Percentiles rank a stretch among this genome's conserved stretches.
Evolutionary conservation across 116 monocot species (phyloP).

Genomic region (Papilionanthe hybrid): DNA sequence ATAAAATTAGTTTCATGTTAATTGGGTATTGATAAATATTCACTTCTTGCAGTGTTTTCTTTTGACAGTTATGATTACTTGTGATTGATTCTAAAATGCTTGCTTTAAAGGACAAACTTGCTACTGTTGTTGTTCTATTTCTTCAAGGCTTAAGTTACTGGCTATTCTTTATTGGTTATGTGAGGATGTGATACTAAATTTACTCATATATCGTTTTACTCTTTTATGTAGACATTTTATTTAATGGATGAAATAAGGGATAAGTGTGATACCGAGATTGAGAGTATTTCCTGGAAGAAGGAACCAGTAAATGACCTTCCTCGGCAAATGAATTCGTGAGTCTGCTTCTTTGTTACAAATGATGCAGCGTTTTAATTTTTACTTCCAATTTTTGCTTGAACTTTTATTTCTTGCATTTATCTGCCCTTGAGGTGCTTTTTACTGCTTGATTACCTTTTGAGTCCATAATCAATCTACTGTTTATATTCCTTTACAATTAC

Average conservation of each 20-base stretch:
- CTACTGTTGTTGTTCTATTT: not conserved
- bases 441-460: not conserved
- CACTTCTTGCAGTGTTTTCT: too few relatives aligned
- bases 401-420: not conserved
- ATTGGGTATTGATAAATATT: too few relatives aligned
- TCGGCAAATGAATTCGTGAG: constrained; percentile 36
- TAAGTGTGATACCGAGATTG: constrained; percentile 31
- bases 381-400: not conserved
- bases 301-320: constrained; percentile 38
- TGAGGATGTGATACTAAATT: not conserved
- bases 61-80: too few relatives aligned
- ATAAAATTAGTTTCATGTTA: too few relatives aligned
- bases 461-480: not conserved
- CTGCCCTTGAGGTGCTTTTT: not conserved
- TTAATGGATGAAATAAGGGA: constrained; percentile 40
- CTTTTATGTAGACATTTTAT: constrained; percentile 27
- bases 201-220: not conserved
- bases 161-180: not conserved
- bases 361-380: not conserved
- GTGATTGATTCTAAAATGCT: not conserved
- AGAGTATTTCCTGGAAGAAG: constrained; percentile 34
- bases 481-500: not conserved
- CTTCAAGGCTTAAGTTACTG: not conserved
- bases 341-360: not conserved
- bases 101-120: not conserved